Base-by-base conservation (phyloP, 208 protist species). In the Porcisia deanei region DNA sequence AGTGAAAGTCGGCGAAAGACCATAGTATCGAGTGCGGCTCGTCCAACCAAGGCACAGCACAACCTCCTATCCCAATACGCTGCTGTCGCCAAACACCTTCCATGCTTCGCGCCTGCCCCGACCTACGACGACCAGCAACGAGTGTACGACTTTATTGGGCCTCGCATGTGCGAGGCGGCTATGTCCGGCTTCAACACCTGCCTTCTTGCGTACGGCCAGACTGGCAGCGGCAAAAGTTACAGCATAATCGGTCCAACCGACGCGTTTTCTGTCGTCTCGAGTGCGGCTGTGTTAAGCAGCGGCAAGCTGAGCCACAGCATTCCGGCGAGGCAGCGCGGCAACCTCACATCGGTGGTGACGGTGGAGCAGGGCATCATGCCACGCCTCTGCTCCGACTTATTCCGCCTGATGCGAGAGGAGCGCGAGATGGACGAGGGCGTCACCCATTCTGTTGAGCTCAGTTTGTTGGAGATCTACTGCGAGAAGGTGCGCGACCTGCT, bases 201-300 rank as follows among this genome's bases (percentile, higher is more conserved):
- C 57, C 57, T 98, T 1, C 94, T 98, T 72, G 95, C 95, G 10
- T 98, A 98, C 68, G 95, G 94, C 3, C 93, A 97, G 72, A 98
- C 95, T 1, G 94, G 95, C 41, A 94, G 90, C 71, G 94, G 94
- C 18, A 98, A 97, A 81, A 97, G 87, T 47, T 90, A 97, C 80
- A 97, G 91, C 83, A 96, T 98, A 89, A 93, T 97, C 18, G 92
- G 95, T 20, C 80, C 87, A 6, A 60, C 82, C 2, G 88, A 90
- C 18, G 60, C 71, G 30, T 53, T 88, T n/a, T 47, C 68, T 22
- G 41, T 60, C n/a, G 58, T 47, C 3, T 37, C 67, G 22, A 52
- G 53, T 30, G 18, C n/a, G 3, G 45, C 4, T 58, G 10, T 30
- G 34, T 18, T 34, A 1, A 30, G 43, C 58, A 66, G 25, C 25